Percentiles rank a stretch among this genome's conserved stretches.
These are phyloP conservation scores for Litsea cubeba DNA, from an alignment of 164 flowering plant species.

Conservation along the genomic window DNA sequence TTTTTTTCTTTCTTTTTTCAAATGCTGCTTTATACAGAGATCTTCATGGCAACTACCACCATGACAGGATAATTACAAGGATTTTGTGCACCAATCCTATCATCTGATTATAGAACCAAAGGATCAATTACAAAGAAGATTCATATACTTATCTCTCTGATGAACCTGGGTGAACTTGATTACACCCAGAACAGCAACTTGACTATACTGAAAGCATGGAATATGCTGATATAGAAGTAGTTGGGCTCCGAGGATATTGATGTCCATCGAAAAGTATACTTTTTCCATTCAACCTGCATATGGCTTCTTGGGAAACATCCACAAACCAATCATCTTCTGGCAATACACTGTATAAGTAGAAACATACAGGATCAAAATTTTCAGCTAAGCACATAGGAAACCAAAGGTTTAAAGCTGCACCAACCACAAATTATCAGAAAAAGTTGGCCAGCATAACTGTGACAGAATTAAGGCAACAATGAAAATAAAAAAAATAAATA, in stretches of 20 bases:
- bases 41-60: conserved; percentile 2
- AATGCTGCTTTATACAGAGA: not conserved
- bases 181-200: conserved; percentile 62
- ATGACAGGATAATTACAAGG: not conserved
- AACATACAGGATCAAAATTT: not conserved
- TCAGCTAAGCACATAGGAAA: not conserved
- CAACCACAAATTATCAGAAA: not conserved
- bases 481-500: not conserved
- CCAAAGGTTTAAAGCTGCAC: not conserved
- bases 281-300: conserved; percentile 74
- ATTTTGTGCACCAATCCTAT: conserved; percentile 1
- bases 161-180: conserved; percentile 29
- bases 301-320: conserved; percentile 75
- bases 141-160: conserved; percentile 18
- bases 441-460: not conserved
- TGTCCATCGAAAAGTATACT: conserved; percentile 65
- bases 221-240: conserved; percentile 90
- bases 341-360: conserved; percentile 49
- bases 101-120: not conserved
- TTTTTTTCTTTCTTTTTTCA: not conserved
- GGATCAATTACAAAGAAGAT: conserved; percentile 3
- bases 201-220: conserved; percentile 83
- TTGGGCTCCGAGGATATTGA: conserved; percentile 78
- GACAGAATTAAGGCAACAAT: not conserved
- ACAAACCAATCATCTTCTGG: conserved; percentile 91